Percentiles rank a stretch among this genome's conserved stretches.
These are phyloP conservation scores for Tricholoma sp. DNA, from an alignment of 768 basidiomycete species.

Conservation along the genomic window DNA sequence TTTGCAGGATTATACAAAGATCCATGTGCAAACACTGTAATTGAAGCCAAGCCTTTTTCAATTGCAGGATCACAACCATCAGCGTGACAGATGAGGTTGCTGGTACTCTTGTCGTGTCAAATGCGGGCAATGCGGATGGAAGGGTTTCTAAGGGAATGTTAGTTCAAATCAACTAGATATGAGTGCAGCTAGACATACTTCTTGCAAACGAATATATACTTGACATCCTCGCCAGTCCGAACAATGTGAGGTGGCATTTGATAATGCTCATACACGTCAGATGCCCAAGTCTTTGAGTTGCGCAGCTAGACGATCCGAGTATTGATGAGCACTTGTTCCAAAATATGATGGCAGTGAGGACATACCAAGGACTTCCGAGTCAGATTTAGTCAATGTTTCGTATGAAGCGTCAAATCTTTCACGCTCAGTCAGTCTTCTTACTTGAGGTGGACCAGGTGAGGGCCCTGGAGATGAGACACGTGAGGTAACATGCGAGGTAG, in stretches of 20 bases:
- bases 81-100: too few species aligned
- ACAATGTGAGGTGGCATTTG: background rate
- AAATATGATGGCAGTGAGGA: background rate
- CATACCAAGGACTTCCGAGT: background rate
- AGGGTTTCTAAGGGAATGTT: too few species aligned
- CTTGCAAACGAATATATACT: background rate
- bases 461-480: background rate
- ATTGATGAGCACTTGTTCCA: background rate
- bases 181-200: background rate
- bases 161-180: too few species aligned
- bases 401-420: background rate
- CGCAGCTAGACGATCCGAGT: background rate
- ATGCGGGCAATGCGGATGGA: too few species aligned
- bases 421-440: background rate
- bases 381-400: background rate
- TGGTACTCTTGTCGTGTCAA: too few species aligned
- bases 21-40: too few species aligned
- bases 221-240: background rate
- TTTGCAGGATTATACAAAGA: too few species aligned
- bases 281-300: background rate
- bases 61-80: too few species aligned
- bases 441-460: background rate
- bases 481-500: background rate
- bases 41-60: too few species aligned
- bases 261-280: background rate